phyloP scores from a whole-genome alignment of 2,329 filamentous ascomycete species.

The Emergomyces pasteurianus region DNA sequence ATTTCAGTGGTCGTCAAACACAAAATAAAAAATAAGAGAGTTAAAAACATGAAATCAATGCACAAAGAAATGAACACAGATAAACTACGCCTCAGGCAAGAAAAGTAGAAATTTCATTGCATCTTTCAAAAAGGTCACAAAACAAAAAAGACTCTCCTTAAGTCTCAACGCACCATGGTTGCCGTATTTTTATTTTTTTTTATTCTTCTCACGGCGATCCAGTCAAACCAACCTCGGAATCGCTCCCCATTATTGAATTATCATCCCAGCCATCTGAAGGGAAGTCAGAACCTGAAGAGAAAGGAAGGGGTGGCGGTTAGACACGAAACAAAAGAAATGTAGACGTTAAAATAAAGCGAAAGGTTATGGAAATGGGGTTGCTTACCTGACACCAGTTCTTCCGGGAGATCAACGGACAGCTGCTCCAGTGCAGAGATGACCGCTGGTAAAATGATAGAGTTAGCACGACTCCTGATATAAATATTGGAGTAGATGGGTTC shows the following conservation, averaged over 20 bases:
- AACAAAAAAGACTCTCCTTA: background rate
- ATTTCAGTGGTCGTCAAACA: background rate
- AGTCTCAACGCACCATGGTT: background rate
- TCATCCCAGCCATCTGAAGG: slow-evolving; percentile 33
- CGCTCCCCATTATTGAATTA: slow-evolving; percentile 29
- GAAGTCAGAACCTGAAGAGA: slow-evolving; percentile 27
- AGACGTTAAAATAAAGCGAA: background rate
- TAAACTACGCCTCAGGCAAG: background rate
- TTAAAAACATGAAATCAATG: background rate
- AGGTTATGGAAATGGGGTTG: background rate
- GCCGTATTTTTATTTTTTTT: too few species aligned
- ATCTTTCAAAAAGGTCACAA: background rate
- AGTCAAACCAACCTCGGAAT: slow-evolving; percentile 29
- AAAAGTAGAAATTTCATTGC: background rate
- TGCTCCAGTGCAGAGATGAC: slow-evolving; percentile 23
- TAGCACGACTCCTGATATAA: slow-evolving; percentile 4
- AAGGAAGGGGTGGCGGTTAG: slow-evolving; percentile 12
- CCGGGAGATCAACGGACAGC: slow-evolving; percentile 25
- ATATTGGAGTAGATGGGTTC: background rate
- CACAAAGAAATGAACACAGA: background rate
- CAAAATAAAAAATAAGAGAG: background rate
- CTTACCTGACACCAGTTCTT: slow-evolving; percentile 31
- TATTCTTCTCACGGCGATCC: slow-evolving; percentile 26
- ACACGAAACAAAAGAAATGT: slow-evolving; percentile 10
- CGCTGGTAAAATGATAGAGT: slow-evolving; percentile 13